These are phyloP conservation scores for Aschersonia sp. DNA, from an alignment of 2,329 filamentous ascomycete species.

Conservation along the genomic window DNA sequence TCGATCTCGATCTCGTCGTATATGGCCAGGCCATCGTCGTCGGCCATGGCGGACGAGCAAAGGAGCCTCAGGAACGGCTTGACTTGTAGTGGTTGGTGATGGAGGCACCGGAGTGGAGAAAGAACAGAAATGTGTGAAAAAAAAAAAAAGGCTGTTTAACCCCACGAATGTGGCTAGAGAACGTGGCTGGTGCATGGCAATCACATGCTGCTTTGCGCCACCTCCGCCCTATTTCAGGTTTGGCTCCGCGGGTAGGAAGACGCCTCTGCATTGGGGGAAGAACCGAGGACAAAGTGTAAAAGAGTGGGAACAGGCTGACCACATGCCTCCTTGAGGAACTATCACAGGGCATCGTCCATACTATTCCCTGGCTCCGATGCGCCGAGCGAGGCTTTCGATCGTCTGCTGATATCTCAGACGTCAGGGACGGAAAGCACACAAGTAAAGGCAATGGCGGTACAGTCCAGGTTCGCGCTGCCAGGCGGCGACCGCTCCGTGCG, in stretches of 20 bases:
- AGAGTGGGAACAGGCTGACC: not conserved
- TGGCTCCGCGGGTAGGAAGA: not conserved
- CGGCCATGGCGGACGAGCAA: constrained; percentile 34
- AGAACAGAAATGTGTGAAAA: not conserved
- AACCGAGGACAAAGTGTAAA: not conserved
- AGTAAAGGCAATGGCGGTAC: constrained; percentile 46
- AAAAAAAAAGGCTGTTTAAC: not conserved
- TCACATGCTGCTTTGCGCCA: not conserved
- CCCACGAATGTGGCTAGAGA: not conserved
- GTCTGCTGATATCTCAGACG: too few species aligned
- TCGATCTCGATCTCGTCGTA: constrained; percentile 99
- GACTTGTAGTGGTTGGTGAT: not conserved
- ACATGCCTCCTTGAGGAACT: too few species aligned
- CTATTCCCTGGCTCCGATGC: not conserved
- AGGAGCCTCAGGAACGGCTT: not conserved
- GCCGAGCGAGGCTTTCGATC: not conserved
- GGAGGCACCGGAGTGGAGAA: not conserved
- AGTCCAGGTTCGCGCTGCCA: constrained; percentile 54
- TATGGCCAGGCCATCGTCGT: constrained; percentile 53
- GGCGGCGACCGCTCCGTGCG: constrained; percentile 47
- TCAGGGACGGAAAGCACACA: not conserved
- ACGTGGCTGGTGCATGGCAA: not conserved
- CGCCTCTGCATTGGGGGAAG: too few species aligned
- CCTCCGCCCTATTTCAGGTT: not conserved
- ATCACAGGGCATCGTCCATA: too few species aligned